These are phyloP conservation scores for Pythium guiyangense DNA, from an alignment of 352 stramenopile species.

Conservation along the genomic window DNA sequence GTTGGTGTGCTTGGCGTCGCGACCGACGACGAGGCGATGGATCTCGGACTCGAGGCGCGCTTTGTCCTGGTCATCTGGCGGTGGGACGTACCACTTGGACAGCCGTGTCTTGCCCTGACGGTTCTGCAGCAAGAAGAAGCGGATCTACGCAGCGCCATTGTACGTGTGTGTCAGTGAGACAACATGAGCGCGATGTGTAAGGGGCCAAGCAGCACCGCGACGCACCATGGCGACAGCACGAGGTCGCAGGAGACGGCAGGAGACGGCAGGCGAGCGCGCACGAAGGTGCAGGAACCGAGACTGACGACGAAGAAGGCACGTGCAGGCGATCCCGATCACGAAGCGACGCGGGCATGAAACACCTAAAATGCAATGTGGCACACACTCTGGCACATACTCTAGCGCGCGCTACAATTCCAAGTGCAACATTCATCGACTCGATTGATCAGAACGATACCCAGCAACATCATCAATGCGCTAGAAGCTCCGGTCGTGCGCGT, in stretches of 20 bases:
- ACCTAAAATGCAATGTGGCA: background rate
- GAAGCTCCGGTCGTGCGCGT: background rate
- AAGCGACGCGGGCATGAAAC: background rate
- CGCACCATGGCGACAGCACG: background rate
- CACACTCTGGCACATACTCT: background rate
- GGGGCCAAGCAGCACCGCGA: background rate
- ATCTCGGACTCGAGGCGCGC: constrained; percentile 88
- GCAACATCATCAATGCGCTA: no score
- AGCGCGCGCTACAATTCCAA: background rate
- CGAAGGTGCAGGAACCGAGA: background rate
- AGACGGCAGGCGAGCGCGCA: no score
- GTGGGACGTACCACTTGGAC: constrained; percentile 97
- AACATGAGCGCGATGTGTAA: background rate
- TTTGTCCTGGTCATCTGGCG: constrained; percentile 80
- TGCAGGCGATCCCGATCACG: no score
- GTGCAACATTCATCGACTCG: background rate
- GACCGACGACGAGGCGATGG: constrained; percentile 83
- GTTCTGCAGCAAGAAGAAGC: constrained; percentile 99
- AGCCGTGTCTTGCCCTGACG: constrained; percentile 98
- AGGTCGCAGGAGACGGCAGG: background rate
- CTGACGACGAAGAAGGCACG: no score
- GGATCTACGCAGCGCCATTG: constrained; percentile 64
- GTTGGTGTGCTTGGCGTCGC: constrained; percentile 92
- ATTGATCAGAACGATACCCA: background rate
- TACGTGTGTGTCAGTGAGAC: background rate